A percentile compares a stretch with the other conserved stretches of the same genome.
Evolutionary conservation across 768 basidiomycete species (phyloP).

Genomic region (Mycena olivaceomarginata): DNA sequence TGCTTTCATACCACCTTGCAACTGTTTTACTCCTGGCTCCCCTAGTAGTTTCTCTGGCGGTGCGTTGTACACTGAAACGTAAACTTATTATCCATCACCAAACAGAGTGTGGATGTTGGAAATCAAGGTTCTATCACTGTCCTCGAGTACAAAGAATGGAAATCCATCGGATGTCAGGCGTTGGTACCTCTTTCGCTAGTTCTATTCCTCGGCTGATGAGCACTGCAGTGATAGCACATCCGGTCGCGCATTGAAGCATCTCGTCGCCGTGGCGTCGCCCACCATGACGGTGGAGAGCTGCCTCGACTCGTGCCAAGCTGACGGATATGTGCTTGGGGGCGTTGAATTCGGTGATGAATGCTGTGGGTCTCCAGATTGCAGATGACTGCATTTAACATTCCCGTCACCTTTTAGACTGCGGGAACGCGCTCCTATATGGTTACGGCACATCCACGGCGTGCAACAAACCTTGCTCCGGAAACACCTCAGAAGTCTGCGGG

Average conservation of each 20-base stretch:
- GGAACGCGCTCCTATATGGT: conserved; percentile 44
- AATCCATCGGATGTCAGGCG: neutral
- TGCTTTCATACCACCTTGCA: too few species aligned
- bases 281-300: neutral
- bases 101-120: too few species aligned
- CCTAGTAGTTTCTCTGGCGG: too few species aligned
- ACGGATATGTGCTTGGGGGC: neutral
- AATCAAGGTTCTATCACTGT: neutral
- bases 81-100: too few species aligned
- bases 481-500: conserved; percentile 45
- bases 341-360: neutral
- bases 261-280: neutral
- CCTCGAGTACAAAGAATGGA: conserved; percentile 1
- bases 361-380: neutral
- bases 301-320: neutral
- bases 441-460: conserved; percentile 39
- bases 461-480: conserved; percentile 41
- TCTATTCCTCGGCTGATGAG: too few species aligned
- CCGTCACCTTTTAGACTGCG: conserved; percentile 4
- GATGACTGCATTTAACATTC: neutral
- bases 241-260: neutral
- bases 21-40: too few species aligned
- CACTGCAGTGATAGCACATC: neutral
- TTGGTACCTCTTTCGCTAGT: neutral
- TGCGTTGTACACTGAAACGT: too few species aligned